Base-by-base conservation (phyloP, 495 filamentous ascomycete genomes). In the Aspergillus avenaceus region DNA sequence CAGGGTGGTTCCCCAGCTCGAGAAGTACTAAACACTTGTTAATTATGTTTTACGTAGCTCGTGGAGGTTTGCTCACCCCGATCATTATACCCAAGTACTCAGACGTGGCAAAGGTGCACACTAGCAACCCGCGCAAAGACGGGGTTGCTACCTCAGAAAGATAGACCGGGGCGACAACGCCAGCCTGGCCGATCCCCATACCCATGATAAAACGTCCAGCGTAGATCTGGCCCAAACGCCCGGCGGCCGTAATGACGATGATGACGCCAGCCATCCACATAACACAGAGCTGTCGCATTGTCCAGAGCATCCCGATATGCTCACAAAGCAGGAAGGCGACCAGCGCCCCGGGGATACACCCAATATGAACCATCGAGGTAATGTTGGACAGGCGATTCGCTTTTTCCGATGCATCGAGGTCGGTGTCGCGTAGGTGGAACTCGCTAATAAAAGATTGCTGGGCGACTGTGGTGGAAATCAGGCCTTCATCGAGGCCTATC, bases 41-140 rank as follows among this genome's bases (percentile, higher is more conserved):
- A 14, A 11, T 21, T 22, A 37, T 21, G 4, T 28, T 0, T 29
- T 7, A 32, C 16, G 22, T 22, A 12, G 12, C 6, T 21, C 5
- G 1, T 4, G 14, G 9, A 16, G 7, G 8, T n/a, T 18, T 4
- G 32, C 54, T 43, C 24, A 60, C 58, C 14, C 58, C 64, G 16
- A 84, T 64, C 56, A 84, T 78, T 19, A 86, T 82, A 8, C 82
- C 81, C 36, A 84, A 52, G 54, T 84, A 84, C 14, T 84, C 81
- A 8, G 77, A 77, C 22, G 78, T 81, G 3, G 77, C 78, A 63
- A 84, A 85, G 11, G 78, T 70, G 49, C 75, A 78, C 73, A 84
- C 56, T 28, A 60, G 37, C n/a, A 84, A 67, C 26, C 82, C 81
- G 1, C 81, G 71, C 44, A 81, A 67, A 21, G 65, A 65, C 3